phyloP scores from a whole-genome alignment of 148 eudicot species.

The Rhododendron williamsianum region DNA sequence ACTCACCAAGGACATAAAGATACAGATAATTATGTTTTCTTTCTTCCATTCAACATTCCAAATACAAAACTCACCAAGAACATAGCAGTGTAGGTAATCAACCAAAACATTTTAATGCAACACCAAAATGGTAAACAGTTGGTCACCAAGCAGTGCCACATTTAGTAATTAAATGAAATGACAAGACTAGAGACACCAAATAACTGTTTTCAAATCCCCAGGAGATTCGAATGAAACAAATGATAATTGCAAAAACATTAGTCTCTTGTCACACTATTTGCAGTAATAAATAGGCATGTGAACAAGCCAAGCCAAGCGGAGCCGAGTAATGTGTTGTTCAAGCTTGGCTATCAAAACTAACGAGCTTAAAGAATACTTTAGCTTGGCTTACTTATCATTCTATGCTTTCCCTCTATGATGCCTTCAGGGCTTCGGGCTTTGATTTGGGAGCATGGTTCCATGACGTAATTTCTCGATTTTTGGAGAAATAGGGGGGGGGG shows the following conservation, averaged over 20 bases:
- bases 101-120: background rate
- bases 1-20: background rate
- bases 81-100: background rate
- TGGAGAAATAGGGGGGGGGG: too few relatives aligned
- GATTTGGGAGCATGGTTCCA: background rate
- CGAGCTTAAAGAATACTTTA: background rate
- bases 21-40: background rate
- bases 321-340: background rate
- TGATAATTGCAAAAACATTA: background rate
- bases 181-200: background rate
- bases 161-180: background rate
- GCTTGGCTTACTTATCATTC: background rate
- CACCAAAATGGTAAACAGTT: background rate
- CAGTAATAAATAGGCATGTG: background rate
- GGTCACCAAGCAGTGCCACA: background rate
- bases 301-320: background rate
- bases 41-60: background rate
- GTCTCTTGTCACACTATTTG: background rate
- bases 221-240: background rate
- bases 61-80: background rate
- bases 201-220: background rate
- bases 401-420: background rate
- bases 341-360: background rate
- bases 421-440: background rate
- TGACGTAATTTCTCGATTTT: background rate